phyloP scores from a whole-genome alignment of 2,329 filamentous ascomycete genomes.

The Venturia effusa region DNA sequence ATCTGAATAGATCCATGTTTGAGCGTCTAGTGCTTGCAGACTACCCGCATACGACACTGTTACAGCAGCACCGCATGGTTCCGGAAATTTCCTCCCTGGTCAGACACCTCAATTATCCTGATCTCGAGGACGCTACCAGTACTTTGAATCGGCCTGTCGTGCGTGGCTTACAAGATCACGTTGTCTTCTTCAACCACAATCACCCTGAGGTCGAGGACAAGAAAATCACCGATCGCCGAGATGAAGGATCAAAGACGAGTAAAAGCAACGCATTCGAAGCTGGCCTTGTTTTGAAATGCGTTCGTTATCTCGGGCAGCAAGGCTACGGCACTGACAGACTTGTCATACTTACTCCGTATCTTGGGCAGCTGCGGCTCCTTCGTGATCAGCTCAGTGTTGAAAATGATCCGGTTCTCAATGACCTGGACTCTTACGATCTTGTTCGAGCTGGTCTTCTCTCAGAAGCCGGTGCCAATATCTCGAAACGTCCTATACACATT shows the following conservation, averaged over 20 bases:
- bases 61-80: constrained; percentile 56
- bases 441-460: constrained; percentile 51
- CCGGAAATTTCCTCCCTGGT: constrained; percentile 55
- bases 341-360: constrained; percentile 61
- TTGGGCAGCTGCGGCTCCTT: constrained; percentile 55
- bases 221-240: constrained; percentile 37
- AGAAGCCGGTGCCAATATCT: constrained; percentile 37
- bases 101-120: constrained; percentile 49
- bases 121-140: constrained; percentile 43
- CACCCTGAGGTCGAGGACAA: constrained; percentile 39
- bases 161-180: constrained; percentile 46
- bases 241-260: constrained; percentile 39
- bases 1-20: constrained; percentile 59
- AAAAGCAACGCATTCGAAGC: constrained; percentile 57
- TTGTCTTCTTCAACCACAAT: constrained; percentile 58
- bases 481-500: constrained; percentile 45
- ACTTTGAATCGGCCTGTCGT: constrained; percentile 39
- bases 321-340: constrained; percentile 55
- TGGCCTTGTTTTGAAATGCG: constrained; percentile 51
- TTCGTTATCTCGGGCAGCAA: constrained; percentile 60
- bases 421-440: constrained; percentile 55
- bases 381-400: constrained; percentile 41
- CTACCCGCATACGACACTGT: constrained; percentile 42
- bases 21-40: constrained; percentile 53
- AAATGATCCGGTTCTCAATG: constrained; percentile 56